phyloP scores from a whole-genome alignment of 805 yeast species.

The Yamadazyma tumulicola region DNA sequence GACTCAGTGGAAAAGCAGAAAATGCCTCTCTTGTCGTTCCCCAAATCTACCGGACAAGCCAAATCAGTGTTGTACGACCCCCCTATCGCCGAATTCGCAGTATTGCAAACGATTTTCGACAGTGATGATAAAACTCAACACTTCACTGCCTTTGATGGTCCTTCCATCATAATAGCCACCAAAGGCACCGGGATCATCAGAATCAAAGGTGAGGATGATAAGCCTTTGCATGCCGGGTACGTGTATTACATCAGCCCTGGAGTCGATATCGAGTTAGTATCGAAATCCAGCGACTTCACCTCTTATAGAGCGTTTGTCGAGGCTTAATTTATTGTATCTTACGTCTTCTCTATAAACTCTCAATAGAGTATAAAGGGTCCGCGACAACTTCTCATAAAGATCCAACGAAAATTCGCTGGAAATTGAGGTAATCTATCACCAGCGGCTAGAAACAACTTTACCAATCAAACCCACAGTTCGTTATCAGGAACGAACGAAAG shows the following conservation, averaged over 20 bases:
- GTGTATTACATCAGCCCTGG: constrained; percentile 85
- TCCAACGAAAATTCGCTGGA: too few species aligned
- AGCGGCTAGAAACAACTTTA: too few species aligned
- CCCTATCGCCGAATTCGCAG: constrained; percentile 95
- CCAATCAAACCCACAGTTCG: too few species aligned
- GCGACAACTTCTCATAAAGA: too few species aligned
- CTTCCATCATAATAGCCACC: constrained; percentile 81
- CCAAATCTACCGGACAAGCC: constrained; percentile 65
- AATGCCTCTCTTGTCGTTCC: constrained; percentile 63
- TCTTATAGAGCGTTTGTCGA: constrained; percentile 91
- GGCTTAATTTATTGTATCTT: constrained; percentile 33
- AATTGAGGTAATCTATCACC: too few species aligned
- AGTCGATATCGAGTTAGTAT: constrained; percentile 56
- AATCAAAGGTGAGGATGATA: constrained; percentile 35
- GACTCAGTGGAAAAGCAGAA: constrained; percentile 92
- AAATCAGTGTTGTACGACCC: constrained; percentile 74
- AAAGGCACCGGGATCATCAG: constrained; percentile 67
- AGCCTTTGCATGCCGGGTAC: constrained; percentile 59
- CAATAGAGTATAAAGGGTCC: too few species aligned
- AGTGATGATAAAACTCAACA: constrained; percentile 47
- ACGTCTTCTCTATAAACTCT: too few species aligned
- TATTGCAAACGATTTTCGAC: constrained; percentile 73
- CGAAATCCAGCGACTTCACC: constrained; percentile 54
- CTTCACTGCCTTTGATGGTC: constrained; percentile 70
- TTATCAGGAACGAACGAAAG: too few species aligned